Conservation (phyloP, 352 stramenopile genomes). For the Elongisporangium anandrum region DNA sequence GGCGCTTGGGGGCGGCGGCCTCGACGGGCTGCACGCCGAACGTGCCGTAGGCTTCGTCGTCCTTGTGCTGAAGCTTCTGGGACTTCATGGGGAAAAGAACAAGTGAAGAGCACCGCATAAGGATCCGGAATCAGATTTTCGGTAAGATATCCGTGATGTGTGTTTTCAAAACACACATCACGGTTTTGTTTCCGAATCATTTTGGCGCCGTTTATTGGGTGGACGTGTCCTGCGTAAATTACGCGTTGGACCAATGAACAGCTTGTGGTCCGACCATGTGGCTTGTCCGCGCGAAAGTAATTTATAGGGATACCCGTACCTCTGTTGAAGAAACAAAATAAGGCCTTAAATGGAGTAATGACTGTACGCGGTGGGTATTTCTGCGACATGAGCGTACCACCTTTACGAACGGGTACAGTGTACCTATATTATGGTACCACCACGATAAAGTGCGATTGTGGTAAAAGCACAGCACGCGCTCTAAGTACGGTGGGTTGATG, state of each 20-base stretch:
- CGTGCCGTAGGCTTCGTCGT: constrained; percentile 19
- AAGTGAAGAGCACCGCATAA: not conserved
- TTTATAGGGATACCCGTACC: not conserved
- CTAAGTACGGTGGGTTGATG: no score
- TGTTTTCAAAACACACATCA: not conserved
- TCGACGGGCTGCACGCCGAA: constrained; percentile 6
- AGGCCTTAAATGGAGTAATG: not conserved
- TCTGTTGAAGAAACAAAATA: not conserved
- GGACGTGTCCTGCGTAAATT: not conserved
- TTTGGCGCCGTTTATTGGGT: not conserved
- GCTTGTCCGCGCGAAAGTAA: not conserved
- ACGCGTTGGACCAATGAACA: not conserved
- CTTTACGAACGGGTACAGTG: not conserved
- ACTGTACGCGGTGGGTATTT: not conserved
- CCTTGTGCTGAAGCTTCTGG: not conserved
- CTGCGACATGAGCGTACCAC: not conserved
- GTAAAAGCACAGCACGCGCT: no score
- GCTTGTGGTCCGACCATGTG: not conserved
- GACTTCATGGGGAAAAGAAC: not conserved
- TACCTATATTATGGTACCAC: not conserved
- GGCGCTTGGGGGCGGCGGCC: not conserved
- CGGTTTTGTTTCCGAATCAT: not conserved
- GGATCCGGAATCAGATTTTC: not conserved
- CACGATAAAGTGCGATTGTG: not conserved
- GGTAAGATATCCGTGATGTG: not conserved